Conservation (phyloP, 1,139 yeast genomes). For the Blastobotrys apis region DNA sequence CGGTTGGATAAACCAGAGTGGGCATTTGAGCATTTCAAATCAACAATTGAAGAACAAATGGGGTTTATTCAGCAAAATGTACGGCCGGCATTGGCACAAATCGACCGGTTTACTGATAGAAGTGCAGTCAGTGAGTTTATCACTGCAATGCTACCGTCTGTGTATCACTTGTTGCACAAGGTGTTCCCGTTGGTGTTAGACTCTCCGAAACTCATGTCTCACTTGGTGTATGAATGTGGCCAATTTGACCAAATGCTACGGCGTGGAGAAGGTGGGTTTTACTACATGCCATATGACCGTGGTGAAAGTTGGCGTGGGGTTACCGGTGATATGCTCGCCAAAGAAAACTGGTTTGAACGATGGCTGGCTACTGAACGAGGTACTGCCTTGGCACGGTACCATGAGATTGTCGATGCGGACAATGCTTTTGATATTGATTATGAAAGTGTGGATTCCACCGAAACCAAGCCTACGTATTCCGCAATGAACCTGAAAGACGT, state of each 20-base stretch:
- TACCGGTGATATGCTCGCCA: constrained; percentile 50
- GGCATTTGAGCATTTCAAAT: constrained; percentile 56
- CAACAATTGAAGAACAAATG: constrained; percentile 46
- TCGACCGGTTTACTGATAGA: constrained; percentile 29
- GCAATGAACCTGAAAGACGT: constrained; percentile 59
- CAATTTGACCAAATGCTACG: constrained; percentile 55
- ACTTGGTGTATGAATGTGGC: constrained; percentile 55
- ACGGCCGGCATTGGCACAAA: constrained; percentile 30
- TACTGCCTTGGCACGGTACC: constrained; percentile 42
- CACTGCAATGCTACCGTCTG: constrained; percentile 48
- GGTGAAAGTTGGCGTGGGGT: constrained; percentile 51
- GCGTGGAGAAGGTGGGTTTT: constrained; percentile 42
- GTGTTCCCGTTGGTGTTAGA: constrained; percentile 40
- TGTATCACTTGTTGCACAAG: constrained; percentile 45
- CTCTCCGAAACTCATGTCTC: constrained; percentile 50
- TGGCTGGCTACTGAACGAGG: constrained; percentile 68
- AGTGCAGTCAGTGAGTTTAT: constrained; percentile 49
- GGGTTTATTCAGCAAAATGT: constrained; percentile 40
- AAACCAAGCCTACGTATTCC: constrained; percentile 61
- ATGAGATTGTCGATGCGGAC: constrained; percentile 51
- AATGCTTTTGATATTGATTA: constrained; percentile 60
- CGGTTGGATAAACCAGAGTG: constrained; percentile 75
- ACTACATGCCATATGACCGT: constrained; percentile 48
- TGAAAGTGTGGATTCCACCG: constrained; percentile 47
- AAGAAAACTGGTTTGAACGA: constrained; percentile 42